Percentiles rank a stretch among this genome's conserved stretches.
These are phyloP conservation scores for Atkinsonella texensis DNA, from an alignment of 2,329 filamentous ascomycete genomes.

Conservation along the genomic window DNA sequence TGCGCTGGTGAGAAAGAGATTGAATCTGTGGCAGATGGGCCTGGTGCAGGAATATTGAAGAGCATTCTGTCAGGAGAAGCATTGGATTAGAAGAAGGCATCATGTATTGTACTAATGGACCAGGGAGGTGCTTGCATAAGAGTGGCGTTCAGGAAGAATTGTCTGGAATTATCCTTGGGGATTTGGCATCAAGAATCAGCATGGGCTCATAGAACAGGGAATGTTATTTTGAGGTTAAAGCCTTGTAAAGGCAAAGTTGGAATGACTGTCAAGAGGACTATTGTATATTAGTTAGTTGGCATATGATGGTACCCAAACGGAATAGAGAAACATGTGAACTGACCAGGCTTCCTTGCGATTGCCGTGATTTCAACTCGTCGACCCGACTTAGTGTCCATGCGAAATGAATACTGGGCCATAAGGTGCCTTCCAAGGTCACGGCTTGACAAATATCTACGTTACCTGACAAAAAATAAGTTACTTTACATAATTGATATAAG, in stretches of 20 bases:
- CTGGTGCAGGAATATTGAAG: slow-evolving; percentile 48
- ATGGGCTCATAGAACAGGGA: background rate
- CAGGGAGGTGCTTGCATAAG: background rate
- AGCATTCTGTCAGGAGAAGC: slow-evolving; percentile 51
- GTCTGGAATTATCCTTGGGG: background rate
- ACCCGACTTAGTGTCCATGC: background rate
- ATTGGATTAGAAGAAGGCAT: slow-evolving; percentile 30
- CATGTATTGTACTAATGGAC: background rate
- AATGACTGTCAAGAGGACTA: background rate
- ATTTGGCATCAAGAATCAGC: background rate
- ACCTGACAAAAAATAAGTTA: too few relatives aligned
- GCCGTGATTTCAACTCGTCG: too few relatives aligned
- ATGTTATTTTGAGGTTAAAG: background rate
- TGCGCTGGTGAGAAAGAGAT: slow-evolving; percentile 73
- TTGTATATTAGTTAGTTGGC: background rate
- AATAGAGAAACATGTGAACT: background rate
- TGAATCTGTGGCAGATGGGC: slow-evolving; percentile 52
- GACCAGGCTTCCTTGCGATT: background rate
- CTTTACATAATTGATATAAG: too few relatives aligned
- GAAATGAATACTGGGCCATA: background rate
- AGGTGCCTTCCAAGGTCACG: too few relatives aligned
- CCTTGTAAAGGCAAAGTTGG: background rate
- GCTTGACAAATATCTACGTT: too few relatives aligned
- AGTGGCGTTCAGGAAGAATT: background rate
- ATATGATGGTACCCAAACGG: background rate